Percentiles rank a stretch among this genome's conserved stretches.
These are phyloP conservation scores for Caryocar brasiliense DNA, from an alignment of 441 rosid species.

Conservation along the genomic window DNA sequence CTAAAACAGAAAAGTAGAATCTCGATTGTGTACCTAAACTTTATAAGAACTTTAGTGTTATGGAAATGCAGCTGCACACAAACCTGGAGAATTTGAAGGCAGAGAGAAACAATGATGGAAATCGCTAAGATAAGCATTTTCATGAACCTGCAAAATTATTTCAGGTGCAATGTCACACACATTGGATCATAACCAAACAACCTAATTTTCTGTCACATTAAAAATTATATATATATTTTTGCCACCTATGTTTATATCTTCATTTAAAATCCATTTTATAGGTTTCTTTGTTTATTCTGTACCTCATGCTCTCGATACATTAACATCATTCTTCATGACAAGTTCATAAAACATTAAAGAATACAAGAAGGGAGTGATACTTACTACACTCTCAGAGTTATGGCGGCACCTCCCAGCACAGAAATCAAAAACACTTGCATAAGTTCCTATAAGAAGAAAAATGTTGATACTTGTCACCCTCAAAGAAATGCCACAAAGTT, in stretches of 20 bases:
- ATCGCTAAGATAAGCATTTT: constrained; percentile 82
- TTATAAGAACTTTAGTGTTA: too few species aligned
- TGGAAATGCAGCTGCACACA: neutral
- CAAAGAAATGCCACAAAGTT: too few species aligned
- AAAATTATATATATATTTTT: neutral
- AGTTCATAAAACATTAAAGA: neutral
- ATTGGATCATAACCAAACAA: neutral
- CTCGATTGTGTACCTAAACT: too few species aligned
- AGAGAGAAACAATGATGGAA: constrained; percentile 91
- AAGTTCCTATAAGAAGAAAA: constrained; percentile 43
- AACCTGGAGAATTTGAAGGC: constrained; percentile 74
- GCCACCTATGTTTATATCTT: too few species aligned
- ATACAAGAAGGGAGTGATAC: constrained; percentile 2
- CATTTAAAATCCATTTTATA: too few species aligned
- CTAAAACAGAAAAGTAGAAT: neutral
- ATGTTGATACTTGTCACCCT: neutral
- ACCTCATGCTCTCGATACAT: too few species aligned
- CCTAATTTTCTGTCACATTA: neutral
- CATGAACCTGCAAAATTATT: constrained; percentile 63
- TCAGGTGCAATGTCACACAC: constrained; percentile 6
- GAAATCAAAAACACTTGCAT: constrained; percentile 63
- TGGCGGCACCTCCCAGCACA: constrained; percentile 96
- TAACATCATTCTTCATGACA: neutral
- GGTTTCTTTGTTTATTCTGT: too few species aligned
- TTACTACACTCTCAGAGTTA: constrained; percentile 90